Conservation (phyloP, 148 eudicot genomes). For the Pouteria glomerata region DNA sequence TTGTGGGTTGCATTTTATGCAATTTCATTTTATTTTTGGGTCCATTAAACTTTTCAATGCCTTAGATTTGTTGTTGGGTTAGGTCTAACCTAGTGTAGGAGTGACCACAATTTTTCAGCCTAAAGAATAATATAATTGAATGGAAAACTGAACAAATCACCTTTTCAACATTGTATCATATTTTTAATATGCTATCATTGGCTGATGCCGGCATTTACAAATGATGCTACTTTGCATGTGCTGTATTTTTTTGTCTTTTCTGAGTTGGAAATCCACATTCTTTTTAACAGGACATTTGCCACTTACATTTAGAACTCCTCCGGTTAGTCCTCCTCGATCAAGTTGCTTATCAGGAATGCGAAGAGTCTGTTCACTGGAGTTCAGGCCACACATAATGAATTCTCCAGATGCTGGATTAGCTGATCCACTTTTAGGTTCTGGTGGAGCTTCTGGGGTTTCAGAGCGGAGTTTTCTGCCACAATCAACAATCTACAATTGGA, state of each 20-base stretch:
- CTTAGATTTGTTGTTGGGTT: background rate
- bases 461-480: constrained; percentile 92
- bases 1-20: background rate
- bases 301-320: constrained; percentile 87
- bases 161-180: background rate
- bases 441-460: constrained; percentile 28
- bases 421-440: constrained; percentile 71
- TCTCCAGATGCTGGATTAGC: constrained; percentile 86
- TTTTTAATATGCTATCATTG: background rate
- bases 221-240: background rate
- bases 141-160: too few relatives aligned
- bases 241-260: background rate
- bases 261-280: too few relatives aligned
- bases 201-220: background rate
- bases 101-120: constrained; percentile 10
- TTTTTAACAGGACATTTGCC: constrained; percentile 59
- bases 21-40: background rate
- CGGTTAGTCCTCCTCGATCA: constrained; percentile 93
- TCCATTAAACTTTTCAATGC: background rate
- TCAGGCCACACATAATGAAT: constrained; percentile 69
- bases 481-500: constrained; percentile 91
- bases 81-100: background rate
- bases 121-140: too few relatives aligned
- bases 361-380: constrained; percentile 87
- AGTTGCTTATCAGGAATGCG: constrained; percentile 77